Conservation (phyloP, 2,329 filamentous ascomycete genomes). For the Simplicillium sp. region DNA sequence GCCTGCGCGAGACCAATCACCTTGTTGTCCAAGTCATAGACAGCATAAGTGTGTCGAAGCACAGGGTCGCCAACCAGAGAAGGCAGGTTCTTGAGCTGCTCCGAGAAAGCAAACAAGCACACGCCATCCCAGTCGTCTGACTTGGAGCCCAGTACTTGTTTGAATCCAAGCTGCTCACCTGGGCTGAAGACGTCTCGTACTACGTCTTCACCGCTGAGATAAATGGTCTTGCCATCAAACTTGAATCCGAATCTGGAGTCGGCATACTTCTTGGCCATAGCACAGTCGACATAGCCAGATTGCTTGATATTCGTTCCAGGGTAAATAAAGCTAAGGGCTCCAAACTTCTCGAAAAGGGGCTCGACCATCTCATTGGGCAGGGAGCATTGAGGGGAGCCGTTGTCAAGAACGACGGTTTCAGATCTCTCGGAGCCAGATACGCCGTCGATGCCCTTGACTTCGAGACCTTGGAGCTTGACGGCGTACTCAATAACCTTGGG, state of each 20-base stretch:
- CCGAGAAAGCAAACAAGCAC: neutral
- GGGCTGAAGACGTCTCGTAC: neutral
- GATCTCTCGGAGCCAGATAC: neutral
- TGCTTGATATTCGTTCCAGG: neutral
- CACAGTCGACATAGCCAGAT: neutral
- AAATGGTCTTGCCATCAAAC: neutral
- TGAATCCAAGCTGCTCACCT: neutral
- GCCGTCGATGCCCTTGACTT: neutral
- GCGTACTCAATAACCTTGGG: slow-evolving; percentile 1
- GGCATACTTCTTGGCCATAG: neutral
- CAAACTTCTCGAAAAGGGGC: neutral
- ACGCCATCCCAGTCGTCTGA: slow-evolving; percentile 2
- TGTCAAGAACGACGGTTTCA: neutral
- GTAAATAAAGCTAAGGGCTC: neutral
- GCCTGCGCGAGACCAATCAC: slow-evolving; percentile 4
- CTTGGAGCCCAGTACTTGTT: slow-evolving; percentile 1
- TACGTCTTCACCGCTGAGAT: neutral
- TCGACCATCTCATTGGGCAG: neutral
- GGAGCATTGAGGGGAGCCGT: neutral
- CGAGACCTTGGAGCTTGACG: slow-evolving; percentile 1
- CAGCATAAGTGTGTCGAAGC: slow-evolving; percentile 3
- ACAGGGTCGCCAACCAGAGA: slow-evolving; percentile 1
- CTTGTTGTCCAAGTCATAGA: slow-evolving; percentile 4
- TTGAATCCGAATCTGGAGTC: neutral
- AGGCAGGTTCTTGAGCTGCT: neutral